Evolutionary conservation across 2,329 filamentous ascomycete species (phyloP).

Genomic region (Colletotrichum tofieldiae): DNA sequence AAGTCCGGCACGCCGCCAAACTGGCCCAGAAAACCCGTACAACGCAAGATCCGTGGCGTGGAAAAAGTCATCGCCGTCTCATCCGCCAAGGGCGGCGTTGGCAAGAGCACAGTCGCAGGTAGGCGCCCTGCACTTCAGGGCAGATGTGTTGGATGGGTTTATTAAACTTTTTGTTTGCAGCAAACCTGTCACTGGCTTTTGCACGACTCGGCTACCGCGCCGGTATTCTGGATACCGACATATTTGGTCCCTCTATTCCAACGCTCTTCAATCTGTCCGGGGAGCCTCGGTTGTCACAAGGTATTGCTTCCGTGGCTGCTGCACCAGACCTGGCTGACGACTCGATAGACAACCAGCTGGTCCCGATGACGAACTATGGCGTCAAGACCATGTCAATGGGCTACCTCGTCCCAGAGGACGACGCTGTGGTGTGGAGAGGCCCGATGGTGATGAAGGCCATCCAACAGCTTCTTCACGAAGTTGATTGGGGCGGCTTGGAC

Average conservation of each 20-base stretch:
- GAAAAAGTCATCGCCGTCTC: constrained; percentile 96
- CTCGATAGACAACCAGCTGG: constrained; percentile 78
- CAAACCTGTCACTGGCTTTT: constrained; percentile 89
- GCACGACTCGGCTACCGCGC: constrained; percentile 85
- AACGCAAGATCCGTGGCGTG: constrained; percentile 86
- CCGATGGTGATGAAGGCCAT: constrained; percentile 98
- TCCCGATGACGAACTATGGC: constrained; percentile 94
- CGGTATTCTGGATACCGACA: constrained; percentile 94
- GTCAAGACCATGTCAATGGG: constrained; percentile 99
- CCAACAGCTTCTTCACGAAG: constrained; percentile 94
- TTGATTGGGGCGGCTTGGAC: constrained; percentile 93
- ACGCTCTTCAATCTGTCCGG: constrained; percentile 88
- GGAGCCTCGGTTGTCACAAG: constrained; percentile 81
- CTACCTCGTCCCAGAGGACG: constrained; percentile 85
- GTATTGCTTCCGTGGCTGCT: constrained; percentile 59
- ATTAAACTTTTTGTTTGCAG: constrained; percentile 46
- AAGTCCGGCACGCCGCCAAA: constrained; percentile 73
- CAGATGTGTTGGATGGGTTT: constrained; percentile 43
- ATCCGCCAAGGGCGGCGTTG: constrained; percentile 97
- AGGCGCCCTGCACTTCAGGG: constrained; percentile 45
- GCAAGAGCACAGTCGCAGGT: constrained; percentile 95
- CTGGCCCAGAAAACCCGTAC: constrained; percentile 83
- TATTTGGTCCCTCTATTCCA: constrained; percentile 96
- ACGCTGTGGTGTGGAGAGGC: constrained; percentile 94
- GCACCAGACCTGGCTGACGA: constrained; percentile 1